Conservation (phyloP, 352 stramenopile genomes). For the Hyaloperonospora arabidopsidis region DNA sequence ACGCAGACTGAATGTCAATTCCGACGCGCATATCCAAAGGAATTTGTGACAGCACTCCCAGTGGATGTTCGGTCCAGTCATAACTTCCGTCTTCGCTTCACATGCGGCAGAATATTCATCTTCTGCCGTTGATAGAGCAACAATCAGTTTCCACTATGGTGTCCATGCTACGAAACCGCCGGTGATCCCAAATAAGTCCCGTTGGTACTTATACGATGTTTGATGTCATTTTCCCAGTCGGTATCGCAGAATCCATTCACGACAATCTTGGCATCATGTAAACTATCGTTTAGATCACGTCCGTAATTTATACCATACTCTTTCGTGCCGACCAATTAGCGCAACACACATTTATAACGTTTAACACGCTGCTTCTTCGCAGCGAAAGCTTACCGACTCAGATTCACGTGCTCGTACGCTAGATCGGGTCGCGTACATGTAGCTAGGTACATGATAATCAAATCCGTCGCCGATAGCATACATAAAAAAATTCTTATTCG, state of each 20-base stretch:
- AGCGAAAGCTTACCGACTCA: too few species aligned
- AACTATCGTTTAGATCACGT: not conserved
- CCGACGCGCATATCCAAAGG: not conserved
- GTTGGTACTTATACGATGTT: not conserved
- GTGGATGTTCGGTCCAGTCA: not conserved
- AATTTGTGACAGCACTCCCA: not conserved
- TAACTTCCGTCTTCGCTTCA: not conserved
- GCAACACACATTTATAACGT: too few species aligned
- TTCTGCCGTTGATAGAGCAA: not conserved
- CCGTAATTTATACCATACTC: not conserved
- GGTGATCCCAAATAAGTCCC: not conserved
- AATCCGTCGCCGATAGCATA: too few species aligned
- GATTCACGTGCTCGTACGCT: too few species aligned
- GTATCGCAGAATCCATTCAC: not conserved
- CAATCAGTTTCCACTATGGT: not conserved
- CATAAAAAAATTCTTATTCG: too few species aligned
- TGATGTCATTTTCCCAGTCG: not conserved
- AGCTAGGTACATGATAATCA: too few species aligned
- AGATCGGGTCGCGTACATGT: too few species aligned
- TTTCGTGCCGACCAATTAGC: too few species aligned
- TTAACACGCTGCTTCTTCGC: too few species aligned
- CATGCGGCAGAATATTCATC: not conserved
- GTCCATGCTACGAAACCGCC: not conserved
- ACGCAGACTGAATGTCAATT: constrained; percentile 16
- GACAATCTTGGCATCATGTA: not conserved